Evolutionary conservation across 2,329 filamentous ascomycete species (phyloP), one percentile per base, ranked within the genome.

Genomic region (Xylariomycetidae sp.): DNA sequence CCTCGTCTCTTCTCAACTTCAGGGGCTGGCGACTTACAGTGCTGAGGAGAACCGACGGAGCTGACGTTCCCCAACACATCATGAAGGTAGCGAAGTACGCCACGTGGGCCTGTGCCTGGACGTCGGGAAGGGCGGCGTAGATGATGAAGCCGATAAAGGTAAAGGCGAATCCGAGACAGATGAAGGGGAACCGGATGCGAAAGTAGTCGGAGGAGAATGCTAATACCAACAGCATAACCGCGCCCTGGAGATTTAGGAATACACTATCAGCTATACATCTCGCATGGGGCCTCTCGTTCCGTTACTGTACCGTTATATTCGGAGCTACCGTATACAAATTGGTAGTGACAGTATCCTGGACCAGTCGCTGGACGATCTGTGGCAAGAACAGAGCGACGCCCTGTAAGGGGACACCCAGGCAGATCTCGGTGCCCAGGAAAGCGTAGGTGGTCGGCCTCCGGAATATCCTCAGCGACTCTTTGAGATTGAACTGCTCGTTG

Each of bases 241-340:
- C 82, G 1, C 85, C 85, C 53, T 57, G 22, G 4, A 4, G 17
- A 6, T 7, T 9, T n/a, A n/a, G n/a, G n/a, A n/a, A n/a, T n/a
- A n/a, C n/a, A n/a, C n/a, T n/a, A n/a, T n/a, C n/a, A n/a, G n/a
- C n/a, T n/a, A n/a, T n/a, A n/a, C n/a, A n/a, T n/a, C n/a, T n/a
- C n/a, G n/a, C n/a, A n/a, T n/a, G n/a, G n/a, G n/a, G n/a, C n/a
- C n/a, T n/a, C n/a, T n/a, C n/a, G n/a, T n/a, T n/a, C n/a, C n/a
- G n/a, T n/a, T n/a, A n/a, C n/a, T n/a, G 48, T 40, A 54, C 53
- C 0, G 75, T 76, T 28, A 86, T 70, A 48, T 89, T 90, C 2
- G 85, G 85, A 0, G 85, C 85, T 0, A 90, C 84, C 0, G 85
- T 89, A 59, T 85, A 88, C 0, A 90, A 68, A 48, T 92, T 90